Percentiles rank a stretch among this genome's conserved stretches.
phyloP scores from a whole-genome alignment of 2,329 filamentous ascomycete species.

The Teratosphaeriaceae sp. region DNA sequence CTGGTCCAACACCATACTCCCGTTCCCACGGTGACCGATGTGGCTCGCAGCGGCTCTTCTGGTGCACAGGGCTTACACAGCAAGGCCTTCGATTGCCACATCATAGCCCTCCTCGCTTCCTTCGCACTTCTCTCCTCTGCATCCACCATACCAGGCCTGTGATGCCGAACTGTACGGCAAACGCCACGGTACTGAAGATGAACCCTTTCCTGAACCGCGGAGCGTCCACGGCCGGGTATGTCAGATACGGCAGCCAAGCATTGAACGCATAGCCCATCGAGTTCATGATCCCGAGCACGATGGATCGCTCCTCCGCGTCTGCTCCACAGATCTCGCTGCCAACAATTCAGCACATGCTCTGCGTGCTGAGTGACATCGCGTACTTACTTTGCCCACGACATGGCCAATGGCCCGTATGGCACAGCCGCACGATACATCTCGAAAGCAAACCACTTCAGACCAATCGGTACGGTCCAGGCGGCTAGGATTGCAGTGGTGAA shows the following conservation, averaged over 20 bases:
- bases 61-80: too few species aligned
- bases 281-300: conserved; percentile 61
- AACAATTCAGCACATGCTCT: not conserved
- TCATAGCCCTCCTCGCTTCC: conserved; percentile 5
- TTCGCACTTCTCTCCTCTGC: conserved; percentile 14
- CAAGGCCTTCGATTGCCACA: too few species aligned
- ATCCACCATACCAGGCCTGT: conserved; percentile 19
- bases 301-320: conserved; percentile 53
- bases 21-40: too few species aligned
- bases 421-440: not conserved
- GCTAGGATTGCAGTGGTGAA: not conserved
- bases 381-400: not conserved
- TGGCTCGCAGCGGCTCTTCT: too few species aligned
- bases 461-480: not conserved
- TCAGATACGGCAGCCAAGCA: conserved; percentile 7
- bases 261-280: conserved; percentile 63
- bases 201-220: conserved; percentile 20
- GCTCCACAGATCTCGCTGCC: not conserved
- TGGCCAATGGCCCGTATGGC: not conserved
- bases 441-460: not conserved
- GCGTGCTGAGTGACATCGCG: not conserved
- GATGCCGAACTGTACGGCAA: conserved; percentile 17
- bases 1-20: too few species aligned
- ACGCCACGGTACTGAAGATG: conserved; percentile 16
- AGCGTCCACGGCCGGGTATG: conserved; percentile 16